Conservation (phyloP, 176 grass and related monocot genomes). For the Musa acuminata region DNA sequence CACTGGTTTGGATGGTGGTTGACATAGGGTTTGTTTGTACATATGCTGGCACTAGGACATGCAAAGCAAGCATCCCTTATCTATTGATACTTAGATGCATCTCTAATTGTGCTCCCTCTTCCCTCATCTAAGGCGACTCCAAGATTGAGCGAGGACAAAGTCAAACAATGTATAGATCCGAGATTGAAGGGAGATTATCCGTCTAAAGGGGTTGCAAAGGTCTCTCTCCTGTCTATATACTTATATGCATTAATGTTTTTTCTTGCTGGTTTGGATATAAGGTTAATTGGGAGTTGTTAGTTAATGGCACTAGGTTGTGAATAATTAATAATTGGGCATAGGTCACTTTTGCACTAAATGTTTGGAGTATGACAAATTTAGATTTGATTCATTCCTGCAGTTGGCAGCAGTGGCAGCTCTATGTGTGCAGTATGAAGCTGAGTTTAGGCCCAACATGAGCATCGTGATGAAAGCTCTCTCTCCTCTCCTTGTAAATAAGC, state of each 20-base stretch:
- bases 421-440: conserved; percentile 6
- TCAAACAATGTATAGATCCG: conserved; percentile 3
- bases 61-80: too few relatives aligned
- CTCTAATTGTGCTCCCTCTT: too few relatives aligned
- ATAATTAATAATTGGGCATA: background rate
- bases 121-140: background rate
- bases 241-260: background rate
- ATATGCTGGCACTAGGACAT: too few relatives aligned
- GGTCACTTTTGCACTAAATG: background rate
- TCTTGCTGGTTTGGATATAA: background rate
- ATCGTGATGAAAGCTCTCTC: conserved; percentile 1
- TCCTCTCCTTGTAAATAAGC: conserved; percentile 9
- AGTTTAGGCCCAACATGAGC: conserved; percentile 12
- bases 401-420: conserved; percentile 6
- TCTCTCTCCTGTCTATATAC: background rate
- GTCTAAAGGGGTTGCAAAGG: conserved; percentile 1
- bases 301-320: too few relatives aligned
- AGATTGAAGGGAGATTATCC: conserved; percentile 11
- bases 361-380: background rate
- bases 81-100: too few relatives aligned
- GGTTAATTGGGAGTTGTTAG: too few relatives aligned
- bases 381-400: conserved; percentile 2
- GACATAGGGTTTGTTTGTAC: background rate
- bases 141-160: conserved; percentile 6
- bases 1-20: too few relatives aligned